Evolutionary conservation across 2,329 filamentous ascomycete genomes (phyloP).

Genomic region (Aspergillus piperis): DNA sequence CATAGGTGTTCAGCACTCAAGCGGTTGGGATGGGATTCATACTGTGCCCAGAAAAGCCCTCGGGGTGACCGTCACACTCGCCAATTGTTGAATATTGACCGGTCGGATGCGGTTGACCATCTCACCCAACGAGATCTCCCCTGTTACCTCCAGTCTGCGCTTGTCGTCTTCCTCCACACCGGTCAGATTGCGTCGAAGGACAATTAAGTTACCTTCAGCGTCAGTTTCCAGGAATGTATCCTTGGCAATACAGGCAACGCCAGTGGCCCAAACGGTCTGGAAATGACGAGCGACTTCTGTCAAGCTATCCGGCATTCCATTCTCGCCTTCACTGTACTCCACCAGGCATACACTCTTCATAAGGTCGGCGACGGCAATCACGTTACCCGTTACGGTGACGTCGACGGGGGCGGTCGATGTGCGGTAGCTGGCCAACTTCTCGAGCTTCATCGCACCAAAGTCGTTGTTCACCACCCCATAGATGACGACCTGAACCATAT

Average conservation of each 20-base stretch:
- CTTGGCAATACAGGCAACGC: slow-evolving; percentile 69
- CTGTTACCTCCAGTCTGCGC: slow-evolving; percentile 68
- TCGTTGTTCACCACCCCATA: slow-evolving; percentile 51
- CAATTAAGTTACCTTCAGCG: slow-evolving; percentile 80
- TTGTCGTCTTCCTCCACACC: slow-evolving; percentile 75
- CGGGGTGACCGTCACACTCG: slow-evolving; percentile 71
- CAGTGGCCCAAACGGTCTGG: slow-evolving; percentile 78
- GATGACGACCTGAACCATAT: slow-evolving; percentile 54
- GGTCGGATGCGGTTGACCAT: slow-evolving; percentile 86
- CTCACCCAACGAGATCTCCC: slow-evolving; percentile 84
- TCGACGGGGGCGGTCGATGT: slow-evolving; percentile 83
- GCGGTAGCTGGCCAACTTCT: slow-evolving; percentile 73
- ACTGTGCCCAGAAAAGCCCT: slow-evolving; percentile 88
- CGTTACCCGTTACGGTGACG: slow-evolving; percentile 69
- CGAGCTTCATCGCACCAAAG: slow-evolving; percentile 53
- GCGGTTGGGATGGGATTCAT: slow-evolving; percentile 40
- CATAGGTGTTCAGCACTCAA: not conserved
- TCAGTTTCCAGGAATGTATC: slow-evolving; percentile 82
- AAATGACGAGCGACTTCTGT: slow-evolving; percentile 77
- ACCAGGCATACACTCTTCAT: slow-evolving; percentile 90
- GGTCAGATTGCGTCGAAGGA: slow-evolving; percentile 71
- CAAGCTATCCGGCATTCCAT: slow-evolving; percentile 63
- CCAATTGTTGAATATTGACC: slow-evolving; percentile 66
- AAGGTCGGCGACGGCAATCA: slow-evolving; percentile 83
- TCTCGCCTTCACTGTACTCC: slow-evolving; percentile 63